Percentiles rank a stretch among this genome's conserved stretches.
phyloP scores from a whole-genome alignment of 768 basidiomycete species.

The Mycena capillaripes region DNA sequence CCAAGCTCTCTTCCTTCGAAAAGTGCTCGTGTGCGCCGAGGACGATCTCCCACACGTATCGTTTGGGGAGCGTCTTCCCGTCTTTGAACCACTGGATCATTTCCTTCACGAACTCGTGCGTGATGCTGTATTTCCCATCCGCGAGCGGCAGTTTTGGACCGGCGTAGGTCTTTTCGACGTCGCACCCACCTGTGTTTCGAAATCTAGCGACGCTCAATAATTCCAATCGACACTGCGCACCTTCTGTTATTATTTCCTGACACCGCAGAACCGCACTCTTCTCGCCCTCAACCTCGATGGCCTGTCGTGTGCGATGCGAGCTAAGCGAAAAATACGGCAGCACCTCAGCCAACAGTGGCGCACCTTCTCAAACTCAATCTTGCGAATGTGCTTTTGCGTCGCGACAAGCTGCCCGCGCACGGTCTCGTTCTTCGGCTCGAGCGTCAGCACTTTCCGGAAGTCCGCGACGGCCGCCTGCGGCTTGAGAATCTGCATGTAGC shows the following conservation, averaged over 20 bases:
- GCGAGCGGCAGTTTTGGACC: slow-evolving; percentile 80
- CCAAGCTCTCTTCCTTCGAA: slow-evolving; percentile 83
- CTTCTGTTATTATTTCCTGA: slow-evolving; percentile 83
- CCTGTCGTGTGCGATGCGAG: slow-evolving; percentile 57
- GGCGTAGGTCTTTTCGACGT: slow-evolving; percentile 78
- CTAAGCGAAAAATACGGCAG: background rate
- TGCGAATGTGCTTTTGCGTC: slow-evolving; percentile 92
- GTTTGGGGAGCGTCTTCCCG: slow-evolving; percentile 90
- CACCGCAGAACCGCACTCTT: slow-evolving; percentile 83
- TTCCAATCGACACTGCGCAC: slow-evolving; percentile 51
- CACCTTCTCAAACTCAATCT: slow-evolving; percentile 96
- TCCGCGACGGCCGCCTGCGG: slow-evolving; percentile 90
- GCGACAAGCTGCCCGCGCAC: slow-evolving; percentile 86
- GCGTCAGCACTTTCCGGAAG: slow-evolving; percentile 83
- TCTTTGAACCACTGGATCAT: slow-evolving; percentile 96
- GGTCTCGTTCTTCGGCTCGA: slow-evolving; percentile 90
- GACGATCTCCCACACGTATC: slow-evolving; percentile 97
- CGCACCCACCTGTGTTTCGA: slow-evolving; percentile 73
- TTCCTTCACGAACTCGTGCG: slow-evolving; percentile 79
- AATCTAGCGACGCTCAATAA: too few species aligned
- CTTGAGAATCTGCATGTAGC: slow-evolving; percentile 91
- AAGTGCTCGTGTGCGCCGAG: slow-evolving; percentile 87
- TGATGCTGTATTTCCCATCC: slow-evolving; percentile 81
- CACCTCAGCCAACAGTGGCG: background rate
- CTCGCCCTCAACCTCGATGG: slow-evolving; percentile 94